Evolutionary conservation across 148 eudicot species (phyloP), one percentile per base, ranked within the genome.

Genomic region (Fagopyrum homotropicum): DNA sequence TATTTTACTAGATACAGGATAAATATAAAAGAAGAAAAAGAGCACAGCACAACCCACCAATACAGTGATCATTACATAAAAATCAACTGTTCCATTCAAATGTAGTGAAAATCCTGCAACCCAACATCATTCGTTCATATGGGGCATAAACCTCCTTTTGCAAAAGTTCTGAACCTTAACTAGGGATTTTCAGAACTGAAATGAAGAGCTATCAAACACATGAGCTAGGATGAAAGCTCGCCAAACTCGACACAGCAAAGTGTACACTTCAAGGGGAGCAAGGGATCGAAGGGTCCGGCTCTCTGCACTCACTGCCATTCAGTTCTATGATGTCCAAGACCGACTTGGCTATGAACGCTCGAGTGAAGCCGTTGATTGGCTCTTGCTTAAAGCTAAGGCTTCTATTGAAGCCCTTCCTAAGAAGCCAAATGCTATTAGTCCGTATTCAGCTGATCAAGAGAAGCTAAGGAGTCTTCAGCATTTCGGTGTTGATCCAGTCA

Each of bases 281-380:
- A 84, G 79, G 57, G 91, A 88, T 76, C 72, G 91, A 17, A 82
- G 93, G 63, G 74, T 89, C 14, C 75, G 93, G 19, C 61, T 88
- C 71, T 84, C 93, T 4, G 83, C 89, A 16, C 76, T 77, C 22
- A 86, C 88, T 11, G 91, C 93, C 11, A 89, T 88, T 49, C 85
- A 89, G 40, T 89, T 88, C 75, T 87, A 86, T 59, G 91, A 88
- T 75, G 87, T 89, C 48, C 93, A 89, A 51, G 91, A 89, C 73
- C 79, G 93, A 52, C 89, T 89, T 30, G 93, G 93, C 60, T 88
- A 43, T 80, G 84, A 83, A n/a, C 81, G 86, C 30, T 86, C 91
- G 19, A 88, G 82, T 11, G 85, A 87, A 66, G 89, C 88, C 66
- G 77, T 89, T 35, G 91, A 89, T 59, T 88, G 94, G 94, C 85